Base-by-base conservation (phyloP, 768 basidiomycete genomes). In the Naganishia vaughanmartiniae region DNA sequence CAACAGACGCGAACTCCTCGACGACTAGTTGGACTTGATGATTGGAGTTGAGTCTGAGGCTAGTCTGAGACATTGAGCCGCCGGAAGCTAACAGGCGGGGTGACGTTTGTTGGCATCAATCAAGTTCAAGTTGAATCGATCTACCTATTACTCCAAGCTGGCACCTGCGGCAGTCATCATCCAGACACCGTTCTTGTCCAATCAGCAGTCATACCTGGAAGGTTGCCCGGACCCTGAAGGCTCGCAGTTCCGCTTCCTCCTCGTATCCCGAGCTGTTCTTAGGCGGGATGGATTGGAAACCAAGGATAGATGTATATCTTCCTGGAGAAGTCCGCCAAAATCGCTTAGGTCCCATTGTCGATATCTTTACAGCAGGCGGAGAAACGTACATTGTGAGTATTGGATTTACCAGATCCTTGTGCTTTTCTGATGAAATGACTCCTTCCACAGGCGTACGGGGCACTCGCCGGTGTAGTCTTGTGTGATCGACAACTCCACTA, bases 401-500 rank as follows among this genome's bases (percentile, higher is more conserved):
- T 24, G 1, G 26, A 39, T 24, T 11, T 36, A 6, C 24, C 36
- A 15, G 1, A 24, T 39, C 11, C 24, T 2, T 6, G n/a, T 21
- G 10, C 24, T 24, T 24, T 21, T 14, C 6, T 24, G 11, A 33
- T n/a, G 10, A 6, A 10, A 58, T 28, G 15, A 24, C 14, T 2
- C 34, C 9, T 24, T 17, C 17, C 39, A 3, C 42, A 63, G 60
- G 60, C 60, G 24, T 63, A 63, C 42, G 60, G 60, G 2, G 60
- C 60, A 63, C 39, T 63, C 30, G 60, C 39, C 26, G 60, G 60
- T 45, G 42, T 63, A 3, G 26, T 63, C 14, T 15, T 63, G 9
- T 63, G 60, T 42, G 60, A 63, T 30, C 60, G 60, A 42, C 60
- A 63, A 30, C 60, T 63, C 15, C 60, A 63, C 24, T 63, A 63